phyloP scores from a whole-genome alignment of 2,329 filamentous ascomycete species.

The Xylaria sp. region DNA sequence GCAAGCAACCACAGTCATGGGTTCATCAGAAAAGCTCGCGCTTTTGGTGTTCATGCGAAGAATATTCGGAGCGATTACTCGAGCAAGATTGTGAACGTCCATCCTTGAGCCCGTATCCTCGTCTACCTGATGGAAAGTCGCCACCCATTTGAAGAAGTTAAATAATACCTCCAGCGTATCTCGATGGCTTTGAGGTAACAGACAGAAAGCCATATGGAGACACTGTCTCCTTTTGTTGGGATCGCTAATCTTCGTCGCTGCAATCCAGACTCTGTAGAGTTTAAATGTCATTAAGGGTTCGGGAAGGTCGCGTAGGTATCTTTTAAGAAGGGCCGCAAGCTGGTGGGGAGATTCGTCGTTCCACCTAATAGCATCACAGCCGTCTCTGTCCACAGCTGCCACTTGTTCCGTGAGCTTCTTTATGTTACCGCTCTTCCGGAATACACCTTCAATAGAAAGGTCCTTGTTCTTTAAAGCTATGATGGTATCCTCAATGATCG shows the following conservation, averaged over 20 bases:
- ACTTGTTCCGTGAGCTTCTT: conserved; percentile 89
- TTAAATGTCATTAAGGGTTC: conserved; percentile 96
- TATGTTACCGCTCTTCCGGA: conserved; percentile 99
- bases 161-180: conserved; percentile 96
- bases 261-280: conserved; percentile 89
- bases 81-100: conserved; percentile 97
- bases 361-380: conserved; percentile 86
- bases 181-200: conserved; percentile 90
- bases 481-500: conserved; percentile 94
- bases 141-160: conserved; percentile 96
- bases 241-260: conserved; percentile 87
- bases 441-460: conserved; percentile 97
- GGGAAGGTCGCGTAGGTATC: conserved; percentile 92
- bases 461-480: conserved; percentile 98
- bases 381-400: conserved; percentile 86
- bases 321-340: conserved; percentile 91
- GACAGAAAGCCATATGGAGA: conserved; percentile 89
- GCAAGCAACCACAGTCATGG: conserved; percentile 92
- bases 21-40: conserved; percentile 81
- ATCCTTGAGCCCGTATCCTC: conserved; percentile 98
- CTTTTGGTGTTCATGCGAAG: conserved; percentile 77
- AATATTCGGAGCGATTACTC: conserved; percentile 96
- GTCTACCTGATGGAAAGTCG: conserved; percentile 96
- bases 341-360: conserved; percentile 92
- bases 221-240: conserved; percentile 84